Base-by-base conservation (phyloP, 176 grass and related monocot genomes). In the Puya raimondii region DNA sequence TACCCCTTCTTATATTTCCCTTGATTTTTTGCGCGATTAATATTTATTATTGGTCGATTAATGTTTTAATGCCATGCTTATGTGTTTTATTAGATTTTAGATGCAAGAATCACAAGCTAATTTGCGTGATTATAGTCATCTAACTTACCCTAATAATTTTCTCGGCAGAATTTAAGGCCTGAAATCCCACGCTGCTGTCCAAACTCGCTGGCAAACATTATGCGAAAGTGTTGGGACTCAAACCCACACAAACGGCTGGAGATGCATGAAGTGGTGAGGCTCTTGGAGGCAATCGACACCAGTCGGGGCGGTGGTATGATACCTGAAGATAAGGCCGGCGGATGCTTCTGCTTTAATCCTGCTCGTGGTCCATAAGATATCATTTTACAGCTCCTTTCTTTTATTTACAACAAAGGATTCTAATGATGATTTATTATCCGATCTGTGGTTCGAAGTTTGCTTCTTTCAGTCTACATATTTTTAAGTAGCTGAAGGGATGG, bases 141-240 rank as follows among this genome's bases (percentile, higher is more conserved):
- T 13, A 64, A 17, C 12, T 49, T 14, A n/a, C 20, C 21, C 15
- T 66, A 4, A n/a, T 59, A 17, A 17, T 18, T 15, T 48, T 42
- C 1, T 10, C 63, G 74, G 17, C 66, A 90, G 91, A 82, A 84
- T n/a, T 72, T 92, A 61, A 61, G 88, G 26, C 93, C 93, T 0
- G 86, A 97, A 63, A 97, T 97, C 42, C 93, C 89, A 11, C 61
- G 82, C 65, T 85, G 79, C 26, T 97, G 93, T 54, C 93, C 93
- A 0, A 83, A 47, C 65, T 53, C 85, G 50, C 64, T 97, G 65
- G 75, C 81, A 13, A 86, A 76, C n/a, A 85, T 96, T 63, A 96
- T 96, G 92, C 42, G 50, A 23, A 81, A 66, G 54, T 96, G 92
- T 22, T 96, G 92, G 92, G 84, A 96, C 59, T 61, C 16, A 13